Evolutionary conservation across 805 yeast species (phyloP).

Genomic region (Torulaspora quercuum): DNA sequence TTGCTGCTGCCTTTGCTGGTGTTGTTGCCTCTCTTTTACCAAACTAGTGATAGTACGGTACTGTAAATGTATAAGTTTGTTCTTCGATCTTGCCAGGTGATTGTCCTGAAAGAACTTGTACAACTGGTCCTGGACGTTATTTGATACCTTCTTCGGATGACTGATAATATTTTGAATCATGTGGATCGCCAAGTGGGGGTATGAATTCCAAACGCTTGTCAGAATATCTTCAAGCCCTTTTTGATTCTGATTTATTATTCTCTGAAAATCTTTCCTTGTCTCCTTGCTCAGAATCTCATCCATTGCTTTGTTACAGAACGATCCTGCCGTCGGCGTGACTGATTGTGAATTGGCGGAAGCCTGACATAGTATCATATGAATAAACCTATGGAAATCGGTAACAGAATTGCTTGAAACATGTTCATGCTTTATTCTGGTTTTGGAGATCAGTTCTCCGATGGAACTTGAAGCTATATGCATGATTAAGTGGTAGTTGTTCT

Average conservation of each 20-base stretch:
- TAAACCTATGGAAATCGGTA: slow-evolving; percentile 21
- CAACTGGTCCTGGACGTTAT: slow-evolving; percentile 18
- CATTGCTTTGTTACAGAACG: slow-evolving; percentile 24
- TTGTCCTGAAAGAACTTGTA: slow-evolving; percentile 26
- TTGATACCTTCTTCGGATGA: slow-evolving; percentile 12
- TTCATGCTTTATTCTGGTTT: slow-evolving; percentile 21
- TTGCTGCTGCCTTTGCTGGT: slow-evolving; percentile 44
- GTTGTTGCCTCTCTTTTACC: slow-evolving; percentile 37
- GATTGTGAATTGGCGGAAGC: slow-evolving; percentile 16
- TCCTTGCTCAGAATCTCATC: slow-evolving; percentile 21
- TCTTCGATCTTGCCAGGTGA: slow-evolving; percentile 17
- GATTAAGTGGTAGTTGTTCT: slow-evolving; percentile 23
- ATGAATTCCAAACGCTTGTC: slow-evolving; percentile 27
- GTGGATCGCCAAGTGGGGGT: slow-evolving; percentile 31
- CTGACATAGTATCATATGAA: slow-evolving; percentile 27
- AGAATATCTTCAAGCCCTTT: slow-evolving; percentile 21
- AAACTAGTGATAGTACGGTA: slow-evolving; percentile 38
- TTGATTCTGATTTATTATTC: slow-evolving; percentile 13
- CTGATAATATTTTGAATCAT: slow-evolving; percentile 20
- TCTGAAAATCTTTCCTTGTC: slow-evolving; percentile 14
- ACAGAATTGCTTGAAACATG: slow-evolving; percentile 11
- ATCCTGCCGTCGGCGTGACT: slow-evolving; percentile 9
- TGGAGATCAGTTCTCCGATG: slow-evolving; percentile 12
- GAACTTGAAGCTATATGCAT: slow-evolving; percentile 6
- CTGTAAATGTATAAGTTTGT: slow-evolving; percentile 25